These are phyloP conservation scores for Ophiostoma perfectum DNA, from an alignment of 2,329 filamentous ascomycete species.

Conservation along the genomic window DNA sequence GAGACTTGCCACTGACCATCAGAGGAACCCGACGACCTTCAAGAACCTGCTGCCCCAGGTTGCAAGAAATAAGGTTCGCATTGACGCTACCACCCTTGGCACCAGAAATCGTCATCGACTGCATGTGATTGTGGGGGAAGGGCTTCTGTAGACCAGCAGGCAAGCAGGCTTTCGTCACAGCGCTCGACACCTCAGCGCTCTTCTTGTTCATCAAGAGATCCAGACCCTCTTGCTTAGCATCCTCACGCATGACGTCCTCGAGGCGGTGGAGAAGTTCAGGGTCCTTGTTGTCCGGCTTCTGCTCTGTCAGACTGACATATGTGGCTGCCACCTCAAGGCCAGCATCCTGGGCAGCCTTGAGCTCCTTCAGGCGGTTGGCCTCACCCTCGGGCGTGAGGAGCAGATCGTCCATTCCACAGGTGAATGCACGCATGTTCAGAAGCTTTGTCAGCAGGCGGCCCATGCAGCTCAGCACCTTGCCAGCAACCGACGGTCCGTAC, in stretches of 20 bases:
- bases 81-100: slow-evolving; percentile 92
- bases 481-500: slow-evolving; percentile 81
- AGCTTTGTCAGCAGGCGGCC: slow-evolving; percentile 85
- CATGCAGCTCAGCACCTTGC: slow-evolving; percentile 80
- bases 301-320: slow-evolving; percentile 76
- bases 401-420: slow-evolving; percentile 95
- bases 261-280: slow-evolving; percentile 69
- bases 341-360: slow-evolving; percentile 61
- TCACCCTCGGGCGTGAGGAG: slow-evolving; percentile 79
- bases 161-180: slow-evolving; percentile 72
- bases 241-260: slow-evolving; percentile 85
- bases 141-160: slow-evolving; percentile 79
- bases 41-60: slow-evolving; percentile 91
- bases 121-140: slow-evolving; percentile 98
- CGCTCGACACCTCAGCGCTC: slow-evolving; percentile 65
- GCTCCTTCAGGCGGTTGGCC: slow-evolving; percentile 58
- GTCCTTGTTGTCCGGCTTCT: slow-evolving; percentile 56
- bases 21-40: slow-evolving; percentile 91
- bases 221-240: slow-evolving; percentile 83
- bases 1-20: slow-evolving; percentile 95
- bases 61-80: slow-evolving; percentile 95
- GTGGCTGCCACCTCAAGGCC: slow-evolving; percentile 77
- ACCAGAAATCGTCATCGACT: slow-evolving; percentile 94
- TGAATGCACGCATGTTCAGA: slow-evolving; percentile 89
- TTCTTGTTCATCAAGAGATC: slow-evolving; percentile 77